Percentiles rank a stretch among this genome's conserved stretches.
phyloP scores from a whole-genome alignment of 805 yeast genomes.

The Jamesozyma lodderae region DNA sequence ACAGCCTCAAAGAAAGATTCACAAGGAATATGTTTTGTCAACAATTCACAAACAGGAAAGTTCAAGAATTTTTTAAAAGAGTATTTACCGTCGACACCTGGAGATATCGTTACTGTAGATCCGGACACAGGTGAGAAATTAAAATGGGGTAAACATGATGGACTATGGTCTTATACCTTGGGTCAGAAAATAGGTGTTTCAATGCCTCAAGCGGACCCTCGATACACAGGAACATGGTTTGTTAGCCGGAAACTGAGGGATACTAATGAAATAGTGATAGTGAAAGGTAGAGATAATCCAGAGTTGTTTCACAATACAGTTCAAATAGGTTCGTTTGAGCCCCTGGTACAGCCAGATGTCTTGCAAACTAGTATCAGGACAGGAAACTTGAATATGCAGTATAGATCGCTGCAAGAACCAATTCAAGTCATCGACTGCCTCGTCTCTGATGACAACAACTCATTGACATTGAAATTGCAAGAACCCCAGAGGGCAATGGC shows the following conservation, averaged over 20 bases:
- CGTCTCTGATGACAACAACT: conserved; percentile 5
- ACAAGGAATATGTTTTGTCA: conserved; percentile 89
- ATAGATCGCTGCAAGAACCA: conserved; percentile 65
- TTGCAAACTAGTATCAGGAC: neutral
- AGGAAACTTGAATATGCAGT: conserved; percentile 43
- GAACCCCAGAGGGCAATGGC: conserved; percentile 64
- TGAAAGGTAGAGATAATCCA: conserved; percentile 54
- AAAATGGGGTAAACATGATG: conserved; percentile 74
- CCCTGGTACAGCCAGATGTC: conserved; percentile 3
- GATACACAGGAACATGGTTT: conserved; percentile 74
- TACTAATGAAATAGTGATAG: conserved; percentile 71
- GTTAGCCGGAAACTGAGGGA: conserved; percentile 59
- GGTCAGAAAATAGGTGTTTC: conserved; percentile 70
- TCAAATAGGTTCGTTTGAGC: conserved; percentile 32
- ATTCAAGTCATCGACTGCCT: conserved; percentile 28
- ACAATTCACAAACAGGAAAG: conserved; percentile 46
- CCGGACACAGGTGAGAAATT: conserved; percentile 47
- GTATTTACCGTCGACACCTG: conserved; percentile 64
- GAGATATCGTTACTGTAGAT: conserved; percentile 52
- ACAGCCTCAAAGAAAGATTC: conserved; percentile 84
- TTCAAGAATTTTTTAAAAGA: conserved; percentile 68
- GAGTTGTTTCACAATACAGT: conserved; percentile 42
- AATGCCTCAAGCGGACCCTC: conserved; percentile 84
- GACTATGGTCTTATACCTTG: conserved; percentile 90
- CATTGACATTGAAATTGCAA: conserved; percentile 33